These are phyloP conservation scores for Crucibulum laeve DNA, from an alignment of 768 basidiomycete species.

Conservation along the genomic window DNA sequence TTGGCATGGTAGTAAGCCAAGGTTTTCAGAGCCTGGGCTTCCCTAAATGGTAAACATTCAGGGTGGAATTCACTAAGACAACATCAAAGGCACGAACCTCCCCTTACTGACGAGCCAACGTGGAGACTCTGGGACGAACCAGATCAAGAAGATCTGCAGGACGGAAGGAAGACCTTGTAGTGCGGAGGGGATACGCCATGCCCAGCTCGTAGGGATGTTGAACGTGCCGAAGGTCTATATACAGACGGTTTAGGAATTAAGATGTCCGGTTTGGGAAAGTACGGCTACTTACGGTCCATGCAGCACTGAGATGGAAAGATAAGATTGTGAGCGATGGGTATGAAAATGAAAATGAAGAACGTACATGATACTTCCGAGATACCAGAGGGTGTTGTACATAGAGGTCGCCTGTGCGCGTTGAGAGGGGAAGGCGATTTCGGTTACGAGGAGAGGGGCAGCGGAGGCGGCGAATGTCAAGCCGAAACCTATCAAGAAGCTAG, in stretches of 20 bases:
- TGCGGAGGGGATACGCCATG: slow-evolving; percentile 70
- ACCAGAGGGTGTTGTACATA: slow-evolving; percentile 72
- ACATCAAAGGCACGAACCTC: slow-evolving; percentile 9
- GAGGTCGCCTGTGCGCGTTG: slow-evolving; percentile 71
- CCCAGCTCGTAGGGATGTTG: slow-evolving; percentile 52
- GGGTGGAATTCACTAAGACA: not conserved
- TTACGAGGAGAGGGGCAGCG: slow-evolving; percentile 70
- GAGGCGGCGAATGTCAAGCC: slow-evolving; percentile 63
- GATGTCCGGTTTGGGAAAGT: not conserved
- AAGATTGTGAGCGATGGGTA: not conserved
- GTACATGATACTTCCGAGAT: slow-evolving; percentile 64
- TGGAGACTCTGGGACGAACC: slow-evolving; percentile 69
- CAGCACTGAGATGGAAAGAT: slow-evolving; percentile 34
- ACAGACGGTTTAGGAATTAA: not conserved
- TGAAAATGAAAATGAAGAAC: slow-evolving; percentile 13
- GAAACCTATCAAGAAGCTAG: slow-evolving; percentile 58
- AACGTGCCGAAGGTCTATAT: slow-evolving; percentile 61
- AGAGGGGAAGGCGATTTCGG: slow-evolving; percentile 69
- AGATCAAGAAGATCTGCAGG: slow-evolving; percentile 54
- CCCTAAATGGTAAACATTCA: slow-evolving; percentile 14
- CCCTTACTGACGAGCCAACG: slow-evolving; percentile 71
- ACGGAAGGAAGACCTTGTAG: slow-evolving; percentile 60
- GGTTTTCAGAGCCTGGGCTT: slow-evolving; percentile 41
- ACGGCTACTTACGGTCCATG: slow-evolving; percentile 44
- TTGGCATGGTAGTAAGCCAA: slow-evolving; percentile 55